Conservation (phyloP, 2,329 filamentous ascomycete genomes). For the Akanthomyces dipterigenus region DNA sequence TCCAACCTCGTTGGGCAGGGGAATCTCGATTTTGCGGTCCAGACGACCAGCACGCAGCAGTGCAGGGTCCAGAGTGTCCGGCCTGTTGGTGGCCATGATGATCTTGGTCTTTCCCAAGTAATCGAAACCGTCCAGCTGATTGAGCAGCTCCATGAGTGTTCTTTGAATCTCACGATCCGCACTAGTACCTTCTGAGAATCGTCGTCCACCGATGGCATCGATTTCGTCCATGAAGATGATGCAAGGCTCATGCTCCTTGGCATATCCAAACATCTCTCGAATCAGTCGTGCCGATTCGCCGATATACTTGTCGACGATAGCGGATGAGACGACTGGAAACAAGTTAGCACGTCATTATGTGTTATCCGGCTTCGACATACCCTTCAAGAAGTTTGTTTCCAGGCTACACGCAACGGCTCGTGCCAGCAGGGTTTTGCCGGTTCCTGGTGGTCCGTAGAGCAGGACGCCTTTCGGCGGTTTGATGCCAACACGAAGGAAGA, state of each 20-base stretch:
- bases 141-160: conserved; percentile 96
- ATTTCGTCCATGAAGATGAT: conserved; percentile 99
- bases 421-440: conserved; percentile 90
- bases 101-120: conserved; percentile 99
- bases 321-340: conserved; percentile 80
- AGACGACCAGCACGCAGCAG: conserved; percentile 86
- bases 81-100: conserved; percentile 98
- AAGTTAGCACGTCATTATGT: conserved; percentile 13
- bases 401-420: conserved; percentile 92
- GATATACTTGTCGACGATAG: conserved; percentile 99
- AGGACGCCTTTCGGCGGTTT: conserved; percentile 97
- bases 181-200: conserved; percentile 95
- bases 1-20: conserved; percentile 93
- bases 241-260: conserved; percentile 97
- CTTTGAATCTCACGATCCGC: conserved; percentile 97
- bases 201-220: conserved; percentile 91
- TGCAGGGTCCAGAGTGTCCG: conserved; percentile 90
- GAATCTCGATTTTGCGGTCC: conserved; percentile 97
- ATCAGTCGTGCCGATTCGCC: conserved; percentile 96
- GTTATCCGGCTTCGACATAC: conserved; percentile 39
- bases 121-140: conserved; percentile 98
- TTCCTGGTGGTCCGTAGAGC: conserved; percentile 92
- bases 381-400: conserved; percentile 97
- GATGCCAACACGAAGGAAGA: conserved; percentile 94
- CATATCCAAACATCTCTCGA: conserved; percentile 98